Conservation (phyloP, 2,329 filamentous ascomycete species). For the Aureobasidium sp. region DNA sequence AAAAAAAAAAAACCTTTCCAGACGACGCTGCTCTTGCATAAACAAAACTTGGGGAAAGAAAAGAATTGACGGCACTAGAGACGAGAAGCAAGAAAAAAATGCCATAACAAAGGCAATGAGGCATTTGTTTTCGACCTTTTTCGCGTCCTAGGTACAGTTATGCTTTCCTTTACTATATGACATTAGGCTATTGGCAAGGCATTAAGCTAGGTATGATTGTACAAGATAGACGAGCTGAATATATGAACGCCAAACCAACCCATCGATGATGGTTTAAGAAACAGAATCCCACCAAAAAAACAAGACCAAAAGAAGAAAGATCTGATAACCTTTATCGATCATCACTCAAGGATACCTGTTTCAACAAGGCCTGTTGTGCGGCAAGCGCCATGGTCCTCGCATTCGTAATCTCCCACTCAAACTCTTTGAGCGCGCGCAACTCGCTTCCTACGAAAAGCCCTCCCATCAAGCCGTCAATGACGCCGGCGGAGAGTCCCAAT, state of each 20-base stretch:
- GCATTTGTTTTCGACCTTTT: neutral
- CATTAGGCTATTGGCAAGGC: neutral
- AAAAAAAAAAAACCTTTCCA: no score
- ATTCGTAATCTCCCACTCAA: conserved; percentile 83
- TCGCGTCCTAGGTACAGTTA: neutral
- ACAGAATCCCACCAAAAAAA: neutral
- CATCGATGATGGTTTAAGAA: neutral
- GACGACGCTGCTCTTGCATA: no score
- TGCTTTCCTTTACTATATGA: neutral
- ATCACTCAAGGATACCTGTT: neutral
- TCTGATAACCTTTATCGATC: neutral
- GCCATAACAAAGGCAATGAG: no score
- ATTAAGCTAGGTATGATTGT: neutral
- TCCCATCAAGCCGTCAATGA: conserved; percentile 77
- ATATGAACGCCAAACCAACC: neutral
- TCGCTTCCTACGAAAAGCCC: conserved; percentile 81
- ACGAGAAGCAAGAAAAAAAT: no score
- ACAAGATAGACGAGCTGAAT: neutral
- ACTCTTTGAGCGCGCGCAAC: conserved; percentile 74
- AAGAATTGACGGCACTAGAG: no score
- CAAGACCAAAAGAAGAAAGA: neutral
- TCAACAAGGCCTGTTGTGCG: neutral
- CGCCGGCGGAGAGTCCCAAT: conserved; percentile 65
- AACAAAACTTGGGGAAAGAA: no score
- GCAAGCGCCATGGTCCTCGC: conserved; percentile 37